Base-by-base conservation (phyloP, 768 basidiomycete genomes). In the Myochromella boudieri region DNA sequence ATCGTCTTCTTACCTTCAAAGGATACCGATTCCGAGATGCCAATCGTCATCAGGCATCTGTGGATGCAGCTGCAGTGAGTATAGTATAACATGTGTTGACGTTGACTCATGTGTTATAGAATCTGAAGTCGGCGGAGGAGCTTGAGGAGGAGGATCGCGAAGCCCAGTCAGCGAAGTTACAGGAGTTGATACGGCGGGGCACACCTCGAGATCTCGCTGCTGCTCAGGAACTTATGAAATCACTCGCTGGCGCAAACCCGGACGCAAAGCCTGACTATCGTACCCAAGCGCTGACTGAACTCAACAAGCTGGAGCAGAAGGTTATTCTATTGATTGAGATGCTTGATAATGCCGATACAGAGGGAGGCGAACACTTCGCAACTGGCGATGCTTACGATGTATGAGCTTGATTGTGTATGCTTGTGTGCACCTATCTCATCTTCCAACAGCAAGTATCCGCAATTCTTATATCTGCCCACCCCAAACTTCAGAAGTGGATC, bases 401-500 rank as follows among this genome's bases (percentile, higher is more conserved):
- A 53, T 55, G 85, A 74, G 5, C 17, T 27, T 20, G 33, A 12
- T 34, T n/a, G 15, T 27, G 33, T 22, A 28, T 18, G 17, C 18
- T 22, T 1, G 14, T 21, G n/a, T 27, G 38, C 14, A 28, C 42
- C 26, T 49, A 44, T 27, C 22, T 14, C 50, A 42, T 44, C 37
- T 37, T 24, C 52, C 24, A 20, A 27, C 58, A 91, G 87, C 97
- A 99, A 85, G 93, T 98, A 2, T 88, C 95, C 0, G 69, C 81
- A 0, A 84, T 95, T 29, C 79, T 97, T 11, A 75, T 72, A 22
- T 77, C 78, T 36, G 94, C 95, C 2, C 79, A 94, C 37, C 97
- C 97, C 0, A 97, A 89, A 70, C 80, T 98, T 36, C 97, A 99
- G 67, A 95, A 93, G 60, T 98, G 97, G 95, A 90, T 98, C 48